Percentiles rank a stretch among this genome's conserved stretches.
Conservation (phyloP, 345 rosid genomes). For the Pugionium cornutum region DNA sequence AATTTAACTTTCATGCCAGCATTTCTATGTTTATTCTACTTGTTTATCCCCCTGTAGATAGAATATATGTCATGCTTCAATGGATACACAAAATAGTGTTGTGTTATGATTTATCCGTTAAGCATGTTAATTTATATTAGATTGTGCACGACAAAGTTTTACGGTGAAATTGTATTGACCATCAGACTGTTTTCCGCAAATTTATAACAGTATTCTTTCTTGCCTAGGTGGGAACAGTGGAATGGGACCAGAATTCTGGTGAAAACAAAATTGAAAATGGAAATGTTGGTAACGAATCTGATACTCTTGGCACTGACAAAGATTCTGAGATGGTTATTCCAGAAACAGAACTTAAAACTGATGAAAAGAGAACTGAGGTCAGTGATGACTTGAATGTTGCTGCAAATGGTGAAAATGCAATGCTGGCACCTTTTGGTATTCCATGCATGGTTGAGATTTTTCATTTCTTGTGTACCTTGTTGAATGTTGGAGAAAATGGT, state of each 20-base stretch:
- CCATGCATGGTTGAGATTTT: slow-evolving; percentile 79
- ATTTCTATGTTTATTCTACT: slow-evolving; percentile 7
- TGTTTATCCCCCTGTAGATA: slow-evolving; percentile 21
- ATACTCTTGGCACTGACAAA: slow-evolving; percentile 38
- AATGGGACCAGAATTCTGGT: slow-evolving; percentile 42
- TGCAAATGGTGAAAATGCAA: slow-evolving; percentile 45
- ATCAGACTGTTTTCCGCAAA: slow-evolving; percentile 16
- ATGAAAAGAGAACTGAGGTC: slow-evolving; percentile 40
- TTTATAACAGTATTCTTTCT: slow-evolving; percentile 29
- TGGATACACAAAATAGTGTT: not conserved
- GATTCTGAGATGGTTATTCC: slow-evolving; percentile 29
- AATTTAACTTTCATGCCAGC: not conserved
- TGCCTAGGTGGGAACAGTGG: slow-evolving; percentile 49
- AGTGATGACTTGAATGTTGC: slow-evolving; percentile 40
- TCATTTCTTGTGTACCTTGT: slow-evolving; percentile 65
- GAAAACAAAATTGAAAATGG: slow-evolving; percentile 53
- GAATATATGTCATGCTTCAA: slow-evolving; percentile 14
- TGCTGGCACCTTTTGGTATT: slow-evolving; percentile 67
- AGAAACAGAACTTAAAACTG: slow-evolving; percentile 36
- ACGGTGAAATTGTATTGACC: slow-evolving; percentile 16
- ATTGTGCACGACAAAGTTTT: slow-evolving; percentile 16
- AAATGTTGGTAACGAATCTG: slow-evolving; percentile 36
- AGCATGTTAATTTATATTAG: slow-evolving; percentile 2
- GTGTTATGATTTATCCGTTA: not conserved
- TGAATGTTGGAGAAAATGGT: slow-evolving; percentile 57